Conservation (phyloP, 2,329 filamentous ascomycete species). For the Xenosphaeropsis pyriputrescens region DNA sequence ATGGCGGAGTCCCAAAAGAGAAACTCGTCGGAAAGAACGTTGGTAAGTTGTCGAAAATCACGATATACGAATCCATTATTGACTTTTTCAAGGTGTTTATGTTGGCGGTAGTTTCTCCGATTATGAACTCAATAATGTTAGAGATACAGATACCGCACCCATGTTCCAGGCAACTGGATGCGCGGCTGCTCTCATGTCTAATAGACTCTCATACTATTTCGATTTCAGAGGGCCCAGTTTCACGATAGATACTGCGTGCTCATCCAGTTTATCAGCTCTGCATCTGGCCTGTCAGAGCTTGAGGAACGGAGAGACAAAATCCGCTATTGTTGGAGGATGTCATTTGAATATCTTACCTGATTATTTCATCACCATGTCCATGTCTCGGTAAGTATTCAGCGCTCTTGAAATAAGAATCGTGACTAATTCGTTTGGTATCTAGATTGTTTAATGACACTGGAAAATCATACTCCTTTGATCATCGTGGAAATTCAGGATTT, state of each 20-base stretch:
- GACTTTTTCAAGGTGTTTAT: conserved; percentile 2
- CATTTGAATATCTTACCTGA: conserved; percentile 3
- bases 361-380: conserved; percentile 2
- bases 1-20: conserved; percentile 10
- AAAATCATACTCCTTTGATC: conserved; percentile 20
- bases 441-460: not conserved
- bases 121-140: conserved; percentile 5
- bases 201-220: conserved; percentile 12
- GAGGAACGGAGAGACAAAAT: conserved; percentile 24
- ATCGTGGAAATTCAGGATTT: conserved; percentile 29
- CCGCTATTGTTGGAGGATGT: not conserved
- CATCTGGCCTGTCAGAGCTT: conserved; percentile 39
- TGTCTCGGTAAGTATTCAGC: conserved; percentile 1
- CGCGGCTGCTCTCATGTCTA: conserved; percentile 4
- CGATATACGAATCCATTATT: too few relatives aligned
- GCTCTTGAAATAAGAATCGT: not conserved
- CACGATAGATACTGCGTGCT: conserved; percentile 33
- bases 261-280: conserved; percentile 36
- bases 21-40: conserved; percentile 7
- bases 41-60: conserved; percentile 1
- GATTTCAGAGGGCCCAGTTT: conserved; percentile 5
- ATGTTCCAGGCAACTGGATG: conserved; percentile 13
- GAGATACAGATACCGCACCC: conserved; percentile 10
- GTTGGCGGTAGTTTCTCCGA: conserved; percentile 5
- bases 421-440: too few relatives aligned